A percentile compares a stretch with the other conserved stretches of the same genome.
These are phyloP conservation scores for Mentha longifolia DNA, from an alignment of 257 asterid species.

Conservation along the genomic window DNA sequence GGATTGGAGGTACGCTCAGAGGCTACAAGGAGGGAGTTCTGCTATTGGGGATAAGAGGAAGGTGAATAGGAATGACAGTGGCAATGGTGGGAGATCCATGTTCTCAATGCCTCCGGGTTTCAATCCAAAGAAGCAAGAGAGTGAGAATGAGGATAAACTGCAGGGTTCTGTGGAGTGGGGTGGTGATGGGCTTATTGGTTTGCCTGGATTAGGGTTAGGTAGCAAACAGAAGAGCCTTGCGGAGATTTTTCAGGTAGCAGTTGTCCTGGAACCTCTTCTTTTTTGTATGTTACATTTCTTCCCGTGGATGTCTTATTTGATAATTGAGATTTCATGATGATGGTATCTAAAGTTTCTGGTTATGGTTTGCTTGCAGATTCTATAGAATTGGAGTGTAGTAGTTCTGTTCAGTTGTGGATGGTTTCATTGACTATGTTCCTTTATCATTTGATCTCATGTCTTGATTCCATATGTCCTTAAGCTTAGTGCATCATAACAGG, in stretches of 20 bases:
- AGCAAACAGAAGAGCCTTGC: conserved; percentile 90
- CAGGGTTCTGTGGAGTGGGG: conserved; percentile 88
- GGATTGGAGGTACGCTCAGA: conserved; percentile 88
- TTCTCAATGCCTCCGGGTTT: conserved; percentile 90
- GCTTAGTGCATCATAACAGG: conserved; percentile 3
- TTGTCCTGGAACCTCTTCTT: neutral
- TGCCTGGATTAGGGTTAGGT: conserved; percentile 85
- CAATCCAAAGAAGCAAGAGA: conserved; percentile 67
- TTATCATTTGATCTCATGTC: neutral
- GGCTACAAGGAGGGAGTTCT: conserved; percentile 83
- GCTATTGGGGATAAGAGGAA: conserved; percentile 97
- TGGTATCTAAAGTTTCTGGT: conserved; percentile 2
- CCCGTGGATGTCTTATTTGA: conserved; percentile 8
- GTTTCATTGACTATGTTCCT: conserved; percentile 3
- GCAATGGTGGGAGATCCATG: conserved; percentile 63
- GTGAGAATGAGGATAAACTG: conserved; percentile 55
- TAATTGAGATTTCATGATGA: conserved; percentile 1
- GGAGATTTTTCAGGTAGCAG: conserved; percentile 75
- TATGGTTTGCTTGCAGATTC: conserved; percentile 18
- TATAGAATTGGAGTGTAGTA: neutral
- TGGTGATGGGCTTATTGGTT: conserved; percentile 94
- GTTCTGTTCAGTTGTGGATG: conserved; percentile 1
- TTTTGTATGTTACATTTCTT: neutral
- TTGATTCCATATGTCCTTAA: neutral
- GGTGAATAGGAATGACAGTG: conserved; percentile 70